Evolutionary conservation across 176 grass and related monocot genomes (phyloP), one percentile per base, ranked within the genome.

Genomic region (Hyparrhenia diplandra): DNA sequence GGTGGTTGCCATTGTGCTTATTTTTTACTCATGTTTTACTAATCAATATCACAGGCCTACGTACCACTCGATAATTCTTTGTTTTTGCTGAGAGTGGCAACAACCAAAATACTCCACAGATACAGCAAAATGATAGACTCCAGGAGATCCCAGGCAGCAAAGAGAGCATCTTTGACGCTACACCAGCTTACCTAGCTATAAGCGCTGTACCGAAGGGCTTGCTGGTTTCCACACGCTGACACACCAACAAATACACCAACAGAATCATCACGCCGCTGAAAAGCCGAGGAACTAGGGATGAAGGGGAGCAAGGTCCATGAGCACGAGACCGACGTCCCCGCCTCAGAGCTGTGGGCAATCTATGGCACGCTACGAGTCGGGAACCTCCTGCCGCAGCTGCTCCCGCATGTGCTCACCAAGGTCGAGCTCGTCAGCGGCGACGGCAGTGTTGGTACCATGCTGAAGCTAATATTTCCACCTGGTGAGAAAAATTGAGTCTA

Each of bases 241-340:
- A 54, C 51, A 9, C 16, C 17, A 52, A 52, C 17, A 52, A 52
- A 40, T 37, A 37, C 51, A n/a, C 18, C 18, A 54, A 21, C 51
- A 21, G 41, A 17, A n/a, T n/a, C n/a, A n/a, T n/a, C n/a, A n/a
- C n/a, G n/a, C n/a, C n/a, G n/a, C 57, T 40, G 20, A 68, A 40
- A n/a, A 20, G 21, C 46, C 5, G 46, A 23, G 71, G 31, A 34
- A 79, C 14, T 16, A 13, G 24, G 25, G 1, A 77, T 89, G 78
- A 89, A 71, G 73, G 61, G 67, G 27, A 86, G 58, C 88, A 49
- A 81, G 66, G 52, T 69, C 2, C 88, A 89, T 4, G 83, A 89
- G 46, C 51, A 67, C 43, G 57, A 77, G 52, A 29, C 76, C 46
- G 29, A 77, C 25, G 59, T 77, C 59, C 58, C 75, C 0, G 75